A percentile compares a stretch with the other conserved stretches of the same genome.
These are phyloP conservation scores for Golubevia pallescens DNA, from an alignment of 1,284 basidiomycete genomes.

Conservation along the genomic window DNA sequence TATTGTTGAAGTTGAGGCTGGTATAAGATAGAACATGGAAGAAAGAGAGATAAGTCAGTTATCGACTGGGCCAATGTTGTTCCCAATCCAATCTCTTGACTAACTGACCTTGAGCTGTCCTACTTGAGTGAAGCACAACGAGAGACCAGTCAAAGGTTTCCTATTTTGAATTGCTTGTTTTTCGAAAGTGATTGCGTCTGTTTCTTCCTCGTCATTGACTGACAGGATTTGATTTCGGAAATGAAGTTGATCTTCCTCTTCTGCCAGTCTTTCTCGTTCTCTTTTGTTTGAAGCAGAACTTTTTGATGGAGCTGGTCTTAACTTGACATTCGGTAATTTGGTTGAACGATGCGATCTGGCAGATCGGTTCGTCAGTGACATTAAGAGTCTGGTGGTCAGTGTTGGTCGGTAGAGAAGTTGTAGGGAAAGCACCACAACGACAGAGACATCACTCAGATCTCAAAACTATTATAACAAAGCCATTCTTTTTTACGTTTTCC, in stretches of 20 bases:
- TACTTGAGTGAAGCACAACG: too few species aligned
- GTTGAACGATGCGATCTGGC: conserved; percentile 29
- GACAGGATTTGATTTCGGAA: background rate
- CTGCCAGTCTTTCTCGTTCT: background rate
- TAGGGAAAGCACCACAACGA: too few species aligned
- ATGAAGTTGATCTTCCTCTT: background rate
- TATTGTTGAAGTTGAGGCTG: background rate
- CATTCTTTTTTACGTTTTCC: too few species aligned
- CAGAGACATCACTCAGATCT: too few species aligned
- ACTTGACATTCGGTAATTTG: conserved; percentile 58
- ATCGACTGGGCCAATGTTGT: background rate
- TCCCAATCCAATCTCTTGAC: too few species aligned
- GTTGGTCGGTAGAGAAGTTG: too few species aligned
- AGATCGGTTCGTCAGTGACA: background rate
- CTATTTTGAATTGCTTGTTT: too few species aligned
- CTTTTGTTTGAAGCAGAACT: background rate
- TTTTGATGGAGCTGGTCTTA: conserved; percentile 33
- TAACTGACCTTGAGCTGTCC: too few species aligned
- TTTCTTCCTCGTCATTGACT: background rate
- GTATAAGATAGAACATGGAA: background rate
- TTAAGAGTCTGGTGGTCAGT: background rate
- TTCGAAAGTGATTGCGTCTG: too few species aligned
- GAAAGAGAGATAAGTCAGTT: background rate
- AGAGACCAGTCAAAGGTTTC: too few species aligned
- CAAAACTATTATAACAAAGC: too few species aligned